Percentiles rank a stretch among this genome's conserved stretches.
These are phyloP conservation scores for Saccharomyces kudriavzevii DNA, from an alignment of 805 yeast genomes.

Conservation along the genomic window DNA sequence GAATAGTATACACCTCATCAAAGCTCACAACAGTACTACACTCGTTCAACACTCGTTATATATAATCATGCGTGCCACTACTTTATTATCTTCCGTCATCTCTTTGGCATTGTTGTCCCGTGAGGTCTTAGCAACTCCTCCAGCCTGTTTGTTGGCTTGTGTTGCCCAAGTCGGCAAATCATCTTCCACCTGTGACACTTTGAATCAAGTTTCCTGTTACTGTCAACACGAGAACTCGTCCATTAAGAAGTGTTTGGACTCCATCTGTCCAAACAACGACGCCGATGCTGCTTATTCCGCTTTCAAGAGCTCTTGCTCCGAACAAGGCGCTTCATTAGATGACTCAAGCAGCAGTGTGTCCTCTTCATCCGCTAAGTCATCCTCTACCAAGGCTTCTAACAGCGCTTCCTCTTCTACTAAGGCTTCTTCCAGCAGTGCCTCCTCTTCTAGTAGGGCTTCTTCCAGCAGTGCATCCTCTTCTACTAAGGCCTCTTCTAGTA, in stretches of 20 bases:
- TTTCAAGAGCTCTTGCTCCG: slow-evolving; percentile 47
- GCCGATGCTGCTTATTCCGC: slow-evolving; percentile 51
- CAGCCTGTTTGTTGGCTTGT: slow-evolving; percentile 89
- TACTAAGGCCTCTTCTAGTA: slow-evolving; percentile 20
- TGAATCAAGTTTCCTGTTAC: slow-evolving; percentile 61
- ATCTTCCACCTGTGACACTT: slow-evolving; percentile 45
- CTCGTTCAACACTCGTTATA: slow-evolving; percentile 1
- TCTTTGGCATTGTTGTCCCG: slow-evolving; percentile 23
- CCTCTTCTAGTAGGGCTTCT: slow-evolving; percentile 25
- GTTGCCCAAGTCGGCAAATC: slow-evolving; percentile 57
- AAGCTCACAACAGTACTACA: slow-evolving; percentile 1
- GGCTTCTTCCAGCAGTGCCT: slow-evolving; percentile 21
- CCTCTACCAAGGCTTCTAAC: slow-evolving; percentile 30
- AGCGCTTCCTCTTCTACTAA: slow-evolving; percentile 28
- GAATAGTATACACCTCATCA: background rate
- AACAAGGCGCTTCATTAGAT: slow-evolving; percentile 34
- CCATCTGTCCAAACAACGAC: slow-evolving; percentile 59
- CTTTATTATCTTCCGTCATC: slow-evolving; percentile 21
- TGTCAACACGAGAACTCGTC: slow-evolving; percentile 49
- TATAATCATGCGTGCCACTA: slow-evolving; percentile 22
- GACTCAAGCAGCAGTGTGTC: slow-evolving; percentile 27
- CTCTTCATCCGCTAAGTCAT: slow-evolving; percentile 27
- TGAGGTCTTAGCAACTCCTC: slow-evolving; percentile 61
- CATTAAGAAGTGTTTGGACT: slow-evolving; percentile 54
- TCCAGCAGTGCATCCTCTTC: slow-evolving; percentile 24